Evolutionary conservation across 768 basidiomycete species (phyloP).

Genomic region (Guyanaporus albipodus): DNA sequence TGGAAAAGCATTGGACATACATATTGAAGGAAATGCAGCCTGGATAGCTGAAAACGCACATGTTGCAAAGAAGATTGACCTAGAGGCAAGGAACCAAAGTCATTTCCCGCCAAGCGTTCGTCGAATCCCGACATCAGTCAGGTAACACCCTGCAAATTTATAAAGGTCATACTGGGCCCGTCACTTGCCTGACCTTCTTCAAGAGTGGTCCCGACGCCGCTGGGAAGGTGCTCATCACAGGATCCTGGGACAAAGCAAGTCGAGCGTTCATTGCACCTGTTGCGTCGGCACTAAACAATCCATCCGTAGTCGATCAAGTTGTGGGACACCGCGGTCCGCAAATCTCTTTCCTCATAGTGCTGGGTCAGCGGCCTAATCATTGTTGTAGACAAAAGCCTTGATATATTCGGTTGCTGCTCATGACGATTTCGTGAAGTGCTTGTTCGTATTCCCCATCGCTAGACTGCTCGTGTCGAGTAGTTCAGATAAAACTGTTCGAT

Average conservation of each 20-base stretch:
- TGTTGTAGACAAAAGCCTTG: slow-evolving; percentile 58
- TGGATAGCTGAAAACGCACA: slow-evolving; percentile 91
- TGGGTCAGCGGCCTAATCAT: neutral
- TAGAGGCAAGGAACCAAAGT: slow-evolving; percentile 52
- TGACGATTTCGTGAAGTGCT: slow-evolving; percentile 84
- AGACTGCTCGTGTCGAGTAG: slow-evolving; percentile 77
- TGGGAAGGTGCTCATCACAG: slow-evolving; percentile 67
- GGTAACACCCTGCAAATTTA: slow-evolving; percentile 75
- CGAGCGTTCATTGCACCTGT: neutral
- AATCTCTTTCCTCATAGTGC: neutral
- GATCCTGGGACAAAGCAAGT: slow-evolving; percentile 87
- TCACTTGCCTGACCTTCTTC: slow-evolving; percentile 75
- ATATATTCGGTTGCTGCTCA: slow-evolving; percentile 77
- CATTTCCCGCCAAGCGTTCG: slow-evolving; percentile 5
- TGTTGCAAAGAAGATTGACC: slow-evolving; percentile 64
- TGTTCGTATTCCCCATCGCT: slow-evolving; percentile 66
- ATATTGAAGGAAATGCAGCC: slow-evolving; percentile 58
- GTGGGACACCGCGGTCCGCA: slow-evolving; percentile 72
- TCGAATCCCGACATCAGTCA: slow-evolving; percentile 46
- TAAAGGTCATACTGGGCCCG: slow-evolving; percentile 85
- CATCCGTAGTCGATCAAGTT: slow-evolving; percentile 69
- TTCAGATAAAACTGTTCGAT: slow-evolving; percentile 82
- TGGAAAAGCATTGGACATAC: slow-evolving; percentile 71
- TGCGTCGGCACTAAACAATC: slow-evolving; percentile 10
- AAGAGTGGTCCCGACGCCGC: slow-evolving; percentile 38